Evolutionary conservation across 352 stramenopile genomes (phyloP).

Genomic region (Globisporangium cystogenes): DNA sequence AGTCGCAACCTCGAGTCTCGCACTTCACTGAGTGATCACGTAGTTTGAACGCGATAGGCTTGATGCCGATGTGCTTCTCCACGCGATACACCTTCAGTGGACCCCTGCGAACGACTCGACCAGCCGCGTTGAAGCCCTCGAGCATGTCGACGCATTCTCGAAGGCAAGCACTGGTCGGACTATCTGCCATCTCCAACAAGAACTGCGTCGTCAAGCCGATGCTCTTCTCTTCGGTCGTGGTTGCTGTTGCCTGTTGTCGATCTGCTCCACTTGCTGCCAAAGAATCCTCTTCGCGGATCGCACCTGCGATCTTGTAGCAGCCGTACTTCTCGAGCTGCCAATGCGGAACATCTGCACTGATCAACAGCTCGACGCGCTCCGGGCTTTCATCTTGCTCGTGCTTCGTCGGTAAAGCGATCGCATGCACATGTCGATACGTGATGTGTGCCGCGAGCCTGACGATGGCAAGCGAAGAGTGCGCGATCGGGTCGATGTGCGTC

Average conservation of each 20-base stretch:
- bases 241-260: neutral
- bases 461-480: neutral
- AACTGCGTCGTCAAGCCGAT: conserved; percentile 3
- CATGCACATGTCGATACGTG: conserved; percentile 33
- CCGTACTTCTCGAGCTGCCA: conserved; percentile 32
- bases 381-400: neutral
- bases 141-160: neutral
- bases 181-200: neutral
- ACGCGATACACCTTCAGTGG: conserved; percentile 8
- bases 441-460: neutral
- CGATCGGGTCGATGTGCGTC: conserved; percentile 24
- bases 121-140: neutral
- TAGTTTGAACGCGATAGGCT: conserved; percentile 6
- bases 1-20: neutral
- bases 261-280: neutral
- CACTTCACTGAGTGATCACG: neutral
- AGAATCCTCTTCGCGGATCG: conserved; percentile 3
- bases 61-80: conserved; percentile 1
- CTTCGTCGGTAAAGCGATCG: conserved; percentile 18
- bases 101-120: neutral
- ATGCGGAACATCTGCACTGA: conserved; percentile 14
- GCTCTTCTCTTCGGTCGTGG: conserved; percentile 5
- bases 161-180: neutral
- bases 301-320: conserved; percentile 24
- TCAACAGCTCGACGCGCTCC: conserved; percentile 24